Base-by-base conservation (phyloP, 208 protist genomes). In the Blechomonas ayalai region DNA sequence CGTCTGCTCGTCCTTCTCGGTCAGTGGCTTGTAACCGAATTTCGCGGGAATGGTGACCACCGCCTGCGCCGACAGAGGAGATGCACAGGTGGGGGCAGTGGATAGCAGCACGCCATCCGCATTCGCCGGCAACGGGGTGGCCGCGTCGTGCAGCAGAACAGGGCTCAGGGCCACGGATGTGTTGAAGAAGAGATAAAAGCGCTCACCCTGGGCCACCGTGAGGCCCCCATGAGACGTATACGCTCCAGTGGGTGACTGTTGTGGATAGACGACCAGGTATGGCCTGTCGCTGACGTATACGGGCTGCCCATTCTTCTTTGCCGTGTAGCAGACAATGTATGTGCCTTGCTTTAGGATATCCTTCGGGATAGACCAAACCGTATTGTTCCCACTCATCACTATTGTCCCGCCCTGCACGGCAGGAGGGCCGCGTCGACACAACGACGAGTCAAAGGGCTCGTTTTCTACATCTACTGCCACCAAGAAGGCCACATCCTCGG, bases 241-340 rank as follows among this genome's bases (percentile, higher is more conserved):
- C 45, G 75, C 65, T 5, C 73, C 79, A 19, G 52, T 75, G 12
- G 85, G 85, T 13, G 80, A 88, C 54, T 91, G 79, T 13, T 50
- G 58, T 13, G 55, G 34, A 50, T 69, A 83, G 23, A 94, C 67
- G 34, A 46, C 64, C 35, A 94, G 58, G 23, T 52, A 48, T 4
- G 47, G 45, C 10, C 82, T 81, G 13, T 52, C 61, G 32, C 26
- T 24, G 1, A 95, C 80, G 48, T 80, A 81, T 15, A 91, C 42
- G 34, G 74, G 48, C 19, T 36, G 18, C 18, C 80, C 74, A 52
- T 88, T 90, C 0, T 33, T 49, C 6, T 31, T 39, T 2, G 75
- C 58, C 8, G 41, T 66, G 64, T 95, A 95, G 57, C 87, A 95
- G 2, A 92, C 75, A 28, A 78, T 58, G 60, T 86, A 95, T 27